These are phyloP conservation scores for Fusarium fujikuroi DNA, from an alignment of 2,329 filamentous ascomycete species.

Conservation along the genomic window DNA sequence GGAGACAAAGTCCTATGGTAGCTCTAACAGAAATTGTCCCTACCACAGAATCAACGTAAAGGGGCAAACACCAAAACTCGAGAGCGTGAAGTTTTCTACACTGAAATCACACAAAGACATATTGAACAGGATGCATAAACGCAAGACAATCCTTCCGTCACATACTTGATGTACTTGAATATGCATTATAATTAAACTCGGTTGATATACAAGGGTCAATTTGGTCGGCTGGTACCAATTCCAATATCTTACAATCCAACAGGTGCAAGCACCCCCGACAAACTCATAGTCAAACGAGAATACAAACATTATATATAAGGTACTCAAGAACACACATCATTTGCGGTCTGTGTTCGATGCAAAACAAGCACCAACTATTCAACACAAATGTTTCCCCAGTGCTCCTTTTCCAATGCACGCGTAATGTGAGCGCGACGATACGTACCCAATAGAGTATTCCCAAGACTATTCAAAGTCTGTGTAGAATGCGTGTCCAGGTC, in stretches of 20 bases:
- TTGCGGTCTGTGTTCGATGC: slow-evolving; percentile 22
- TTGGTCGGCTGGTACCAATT: slow-evolving; percentile 1
- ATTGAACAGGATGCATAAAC: not conserved
- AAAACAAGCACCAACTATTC: slow-evolving; percentile 14
- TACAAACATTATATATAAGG: slow-evolving; percentile 45
- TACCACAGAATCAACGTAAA: not conserved
- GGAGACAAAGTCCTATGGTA: not conserved
- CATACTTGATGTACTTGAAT: not conserved
- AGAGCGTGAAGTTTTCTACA: not conserved
- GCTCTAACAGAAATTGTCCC: not conserved
- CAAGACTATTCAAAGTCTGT: slow-evolving; percentile 24
- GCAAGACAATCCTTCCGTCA: not conserved
- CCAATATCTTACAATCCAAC: slow-evolving; percentile 23
- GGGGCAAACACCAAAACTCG: not conserved
- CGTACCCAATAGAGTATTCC: slow-evolving; percentile 23
- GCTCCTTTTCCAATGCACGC: slow-evolving; percentile 34
- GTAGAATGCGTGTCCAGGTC: slow-evolving; percentile 6
- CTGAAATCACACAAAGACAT: not conserved
- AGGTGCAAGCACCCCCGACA: slow-evolving; percentile 16
- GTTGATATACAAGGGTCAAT: slow-evolving; percentile 20
- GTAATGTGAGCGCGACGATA: slow-evolving; percentile 18
- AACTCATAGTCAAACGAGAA: slow-evolving; percentile 31
- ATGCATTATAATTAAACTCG: not conserved
- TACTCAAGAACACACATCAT: slow-evolving; percentile 28
- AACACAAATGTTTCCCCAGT: slow-evolving; percentile 16